Evolutionary conservation across 2,329 filamentous ascomycete species (phyloP).

Genomic region (Ophiostoma angusticollis): DNA sequence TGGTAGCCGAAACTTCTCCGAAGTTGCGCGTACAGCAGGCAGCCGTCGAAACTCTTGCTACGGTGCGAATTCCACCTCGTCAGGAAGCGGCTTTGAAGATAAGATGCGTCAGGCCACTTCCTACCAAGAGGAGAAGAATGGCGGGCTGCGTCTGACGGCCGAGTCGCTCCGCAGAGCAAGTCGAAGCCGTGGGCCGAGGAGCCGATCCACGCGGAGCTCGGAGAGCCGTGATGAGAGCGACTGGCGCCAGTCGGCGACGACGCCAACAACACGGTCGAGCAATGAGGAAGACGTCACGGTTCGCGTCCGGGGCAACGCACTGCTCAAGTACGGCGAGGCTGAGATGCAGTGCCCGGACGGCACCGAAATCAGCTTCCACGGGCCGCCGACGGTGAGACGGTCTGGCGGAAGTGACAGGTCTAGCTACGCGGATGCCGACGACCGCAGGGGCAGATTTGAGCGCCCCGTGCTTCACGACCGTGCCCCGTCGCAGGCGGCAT

Average conservation of each 20-base stretch:
- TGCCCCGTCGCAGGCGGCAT: slow-evolving; percentile 37
- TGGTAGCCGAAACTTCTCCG: slow-evolving; percentile 25
- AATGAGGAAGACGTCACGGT: slow-evolving; percentile 50
- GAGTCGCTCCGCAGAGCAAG: slow-evolving; percentile 40
- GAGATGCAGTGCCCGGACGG: slow-evolving; percentile 47
- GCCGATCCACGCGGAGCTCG: slow-evolving; percentile 44
- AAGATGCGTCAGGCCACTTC: slow-evolving; percentile 30
- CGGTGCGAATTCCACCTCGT: slow-evolving; percentile 20
- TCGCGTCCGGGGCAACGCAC: slow-evolving; percentile 42
- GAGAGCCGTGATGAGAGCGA: slow-evolving; percentile 52
- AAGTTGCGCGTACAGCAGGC: slow-evolving; percentile 20
- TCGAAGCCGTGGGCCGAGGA: slow-evolving; percentile 36
- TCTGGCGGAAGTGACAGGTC: slow-evolving; percentile 32
- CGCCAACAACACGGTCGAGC: slow-evolving; percentile 44
- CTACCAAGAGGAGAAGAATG: slow-evolving; percentile 42
- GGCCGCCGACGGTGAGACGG: slow-evolving; percentile 13
- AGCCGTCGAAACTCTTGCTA: slow-evolving; percentile 30
- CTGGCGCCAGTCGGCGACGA: slow-evolving; percentile 47
- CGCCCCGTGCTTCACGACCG: slow-evolving; percentile 32
- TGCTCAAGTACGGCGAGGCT: slow-evolving; percentile 41
- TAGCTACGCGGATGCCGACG: slow-evolving; percentile 37
- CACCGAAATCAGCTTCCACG: slow-evolving; percentile 43
- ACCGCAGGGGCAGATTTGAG: slow-evolving; percentile 32
- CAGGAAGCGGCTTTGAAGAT: slow-evolving; percentile 24
- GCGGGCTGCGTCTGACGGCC: slow-evolving; percentile 37